These are phyloP conservation scores for Talaromyces atroroseus DNA, from an alignment of 2,329 filamentous ascomycete genomes.

Conservation along the genomic window DNA sequence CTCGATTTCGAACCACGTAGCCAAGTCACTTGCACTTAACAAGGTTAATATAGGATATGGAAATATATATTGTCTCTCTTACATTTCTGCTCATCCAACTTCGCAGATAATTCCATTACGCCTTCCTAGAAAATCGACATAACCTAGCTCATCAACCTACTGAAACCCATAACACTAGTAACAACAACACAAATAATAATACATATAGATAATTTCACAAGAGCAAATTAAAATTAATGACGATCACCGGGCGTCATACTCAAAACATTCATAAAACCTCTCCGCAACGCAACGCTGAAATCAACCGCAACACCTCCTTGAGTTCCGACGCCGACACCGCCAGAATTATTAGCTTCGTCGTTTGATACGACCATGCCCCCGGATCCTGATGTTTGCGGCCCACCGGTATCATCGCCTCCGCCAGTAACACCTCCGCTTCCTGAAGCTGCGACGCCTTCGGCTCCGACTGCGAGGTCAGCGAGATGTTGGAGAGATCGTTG, in stretches of 20 bases:
- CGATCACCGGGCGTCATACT: slow-evolving; percentile 5
- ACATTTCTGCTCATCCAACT: background rate
- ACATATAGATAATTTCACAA: background rate
- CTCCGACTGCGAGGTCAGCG: slow-evolving; percentile 40
- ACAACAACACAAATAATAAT: background rate
- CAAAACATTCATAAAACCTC: slow-evolving; percentile 14
- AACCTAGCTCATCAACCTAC: background rate
- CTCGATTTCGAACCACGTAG: background rate
- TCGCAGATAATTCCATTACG: background rate
- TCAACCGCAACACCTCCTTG: slow-evolving; percentile 1
- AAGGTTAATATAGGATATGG: background rate
- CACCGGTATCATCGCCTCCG: slow-evolving; percentile 15
- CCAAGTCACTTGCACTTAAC: background rate
- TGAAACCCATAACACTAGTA: background rate
- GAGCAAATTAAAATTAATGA: background rate
- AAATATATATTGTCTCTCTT: background rate
- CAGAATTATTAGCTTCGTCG: background rate
- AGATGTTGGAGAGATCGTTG: slow-evolving; percentile 41
- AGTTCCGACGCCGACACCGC: background rate
- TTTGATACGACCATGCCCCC: background rate
- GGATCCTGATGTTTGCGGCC: background rate
- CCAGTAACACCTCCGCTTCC: slow-evolving; percentile 23
- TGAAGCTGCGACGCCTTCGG: no score
- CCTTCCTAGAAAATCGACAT: background rate
- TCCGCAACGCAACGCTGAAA: slow-evolving; percentile 9